Base-by-base conservation (phyloP, 2,329 filamentous ascomycete species). In the Penicillium digitatum region DNA sequence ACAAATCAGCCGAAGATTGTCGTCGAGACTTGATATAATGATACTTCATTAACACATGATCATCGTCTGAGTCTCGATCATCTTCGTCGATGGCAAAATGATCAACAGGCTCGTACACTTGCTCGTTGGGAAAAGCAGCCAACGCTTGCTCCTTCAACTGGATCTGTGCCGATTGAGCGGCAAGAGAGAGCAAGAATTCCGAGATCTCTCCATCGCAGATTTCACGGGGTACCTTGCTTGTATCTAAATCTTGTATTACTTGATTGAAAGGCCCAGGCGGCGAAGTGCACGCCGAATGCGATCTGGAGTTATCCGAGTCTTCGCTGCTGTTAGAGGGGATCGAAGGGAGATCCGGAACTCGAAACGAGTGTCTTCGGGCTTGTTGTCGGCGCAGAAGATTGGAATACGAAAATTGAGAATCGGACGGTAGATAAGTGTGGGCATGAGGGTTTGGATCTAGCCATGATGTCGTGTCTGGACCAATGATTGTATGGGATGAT, bases 151-250 rank as follows among this genome's bases (percentile, higher is more conserved):
- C 89, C 59, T 88, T 85, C 60, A 96, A 78, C 70, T 93, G 87
- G 66, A 86, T 85, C 70, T 94, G 87, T 9, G 88, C 89, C 66
- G 90, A 87, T 66, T 86, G 87, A 48, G 89, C 89, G 40, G 91
- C 89, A 54, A 95, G 78, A 54, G 88, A 85, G 55, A 95, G 81
- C 52, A 96, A 76, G 71, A 92, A 92, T 35, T 86, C 85, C 48
- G 87, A 85, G 63, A 89, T 87, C 59, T 83, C 82, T 59, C 89
- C 88, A 67, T 94, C 89, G 60, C 88, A 87, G 54, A 81, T 91
- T 79, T 79, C 81, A 63, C 78, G 62, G 26, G 49, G 61, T 35
- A 55, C 54, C 20, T 55, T 59, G 47, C 49, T 65, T 29, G 57
- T 60, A 56, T 59, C 69, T 56, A 38, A 37, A 18, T 42, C 56